phyloP scores from a whole-genome alignment of 2,329 filamentous ascomycete species.

The Apiospora hydei region DNA sequence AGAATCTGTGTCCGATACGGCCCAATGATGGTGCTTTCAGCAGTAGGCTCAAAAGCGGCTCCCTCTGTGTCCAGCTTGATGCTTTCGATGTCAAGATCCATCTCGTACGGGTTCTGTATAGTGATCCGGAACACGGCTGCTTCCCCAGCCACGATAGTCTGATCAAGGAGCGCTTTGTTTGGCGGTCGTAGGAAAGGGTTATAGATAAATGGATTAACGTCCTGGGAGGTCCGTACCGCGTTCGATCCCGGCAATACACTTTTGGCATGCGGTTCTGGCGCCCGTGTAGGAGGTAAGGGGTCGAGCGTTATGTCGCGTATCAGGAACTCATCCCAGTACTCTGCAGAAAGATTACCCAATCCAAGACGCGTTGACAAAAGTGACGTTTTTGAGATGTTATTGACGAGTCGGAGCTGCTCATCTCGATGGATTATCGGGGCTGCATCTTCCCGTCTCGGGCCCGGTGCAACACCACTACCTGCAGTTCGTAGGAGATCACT shows the following conservation, averaged over 20 bases:
- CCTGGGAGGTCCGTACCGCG: conserved; percentile 61
- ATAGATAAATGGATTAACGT: conserved; percentile 89
- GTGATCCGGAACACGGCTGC: conserved; percentile 79
- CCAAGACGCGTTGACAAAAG: conserved; percentile 79
- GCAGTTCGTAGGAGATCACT: conserved; percentile 83
- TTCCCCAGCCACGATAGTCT: conserved; percentile 81
- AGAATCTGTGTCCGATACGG: conserved; percentile 85
- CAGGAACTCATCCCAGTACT: conserved; percentile 98
- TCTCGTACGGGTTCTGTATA: conserved; percentile 92
- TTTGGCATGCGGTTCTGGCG: conserved; percentile 71
- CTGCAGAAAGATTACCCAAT: conserved; percentile 72
- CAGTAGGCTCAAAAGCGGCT: conserved; percentile 71
- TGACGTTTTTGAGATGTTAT: conserved; percentile 86
- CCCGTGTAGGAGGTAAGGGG: conserved; percentile 63
- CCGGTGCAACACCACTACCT: conserved; percentile 80
- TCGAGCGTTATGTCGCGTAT: conserved; percentile 79
- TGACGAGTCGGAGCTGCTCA: conserved; percentile 84
- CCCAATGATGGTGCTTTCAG: conserved; percentile 73
- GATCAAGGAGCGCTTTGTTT: conserved; percentile 66
- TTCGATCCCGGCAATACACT: conserved; percentile 60
- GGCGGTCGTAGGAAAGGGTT: conserved; percentile 84
- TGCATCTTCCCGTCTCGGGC: conserved; percentile 70
- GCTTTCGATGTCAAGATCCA: conserved; percentile 88
- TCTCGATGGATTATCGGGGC: conserved; percentile 77
- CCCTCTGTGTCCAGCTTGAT: conserved; percentile 79